These are phyloP conservation scores for Tribonema minus DNA, from an alignment of 108 stramenopile genomes.

Conservation along the genomic window DNA sequence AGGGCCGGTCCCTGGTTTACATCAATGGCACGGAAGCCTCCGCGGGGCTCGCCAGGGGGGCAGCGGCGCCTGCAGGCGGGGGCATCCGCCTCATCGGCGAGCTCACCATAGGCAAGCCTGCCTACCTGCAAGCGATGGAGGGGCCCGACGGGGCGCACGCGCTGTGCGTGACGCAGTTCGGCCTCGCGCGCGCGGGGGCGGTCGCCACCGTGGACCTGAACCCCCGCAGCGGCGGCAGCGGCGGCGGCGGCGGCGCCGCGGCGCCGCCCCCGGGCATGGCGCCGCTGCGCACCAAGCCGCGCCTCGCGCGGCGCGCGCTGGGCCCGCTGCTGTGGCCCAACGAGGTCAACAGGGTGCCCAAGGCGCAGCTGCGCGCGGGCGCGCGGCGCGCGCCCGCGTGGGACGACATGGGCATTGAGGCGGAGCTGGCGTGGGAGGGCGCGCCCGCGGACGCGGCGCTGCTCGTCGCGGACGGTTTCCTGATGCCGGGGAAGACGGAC, in stretches of 20 bases:
- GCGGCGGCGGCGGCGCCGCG: background rate
- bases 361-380: background rate
- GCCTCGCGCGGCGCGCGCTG: background rate
- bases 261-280: background rate
- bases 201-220: slow-evolving; percentile 14
- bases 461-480: slow-evolving; percentile 83
- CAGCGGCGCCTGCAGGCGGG: background rate
- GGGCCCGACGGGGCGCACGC: background rate
- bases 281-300: background rate
- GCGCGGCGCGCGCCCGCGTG: background rate
- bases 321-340: slow-evolving; percentile 75
- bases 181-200: slow-evolving; percentile 18
- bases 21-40: slow-evolving; percentile 15
- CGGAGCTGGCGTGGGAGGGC: too few species aligned
- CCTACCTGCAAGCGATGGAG: slow-evolving; percentile 33
- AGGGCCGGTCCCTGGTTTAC: slow-evolving; percentile 20
- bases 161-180: slow-evolving; percentile 38
- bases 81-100: slow-evolving; percentile 16
- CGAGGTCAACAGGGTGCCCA: slow-evolving; percentile 71
- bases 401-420: background rate
- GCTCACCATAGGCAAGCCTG: slow-evolving; percentile 28
- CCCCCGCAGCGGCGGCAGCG: too few species aligned
- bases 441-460: slow-evolving; percentile 62
- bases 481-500: slow-evolving; percentile 85
- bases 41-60: background rate